Percentiles rank a stretch among this genome's conserved stretches.
phyloP scores from a whole-genome alignment of 2,329 filamentous ascomycete genomes.

The Trichoderma endophyticum region DNA sequence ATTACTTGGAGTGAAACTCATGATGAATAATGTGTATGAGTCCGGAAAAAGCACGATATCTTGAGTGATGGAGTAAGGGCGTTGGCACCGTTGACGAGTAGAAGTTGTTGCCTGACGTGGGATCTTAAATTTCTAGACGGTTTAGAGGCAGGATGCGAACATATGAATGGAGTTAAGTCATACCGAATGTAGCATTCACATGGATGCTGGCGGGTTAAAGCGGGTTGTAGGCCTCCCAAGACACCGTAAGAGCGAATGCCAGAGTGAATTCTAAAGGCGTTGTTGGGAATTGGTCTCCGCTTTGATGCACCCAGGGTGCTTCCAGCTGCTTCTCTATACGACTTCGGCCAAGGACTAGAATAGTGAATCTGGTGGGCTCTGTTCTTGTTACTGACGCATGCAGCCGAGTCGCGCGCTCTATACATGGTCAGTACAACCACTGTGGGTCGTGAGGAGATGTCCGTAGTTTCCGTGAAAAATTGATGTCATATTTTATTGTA shows the following conservation, averaged over 20 bases:
- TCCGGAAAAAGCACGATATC: background rate
- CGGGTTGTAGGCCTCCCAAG: background rate
- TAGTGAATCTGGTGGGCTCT: background rate
- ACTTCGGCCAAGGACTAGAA: background rate
- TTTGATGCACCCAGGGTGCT: background rate
- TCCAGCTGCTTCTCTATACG: background rate
- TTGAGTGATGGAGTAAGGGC: background rate
- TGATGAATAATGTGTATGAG: background rate
- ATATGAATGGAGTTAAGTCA: too few species aligned
- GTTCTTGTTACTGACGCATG: background rate
- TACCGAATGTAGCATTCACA: background rate
- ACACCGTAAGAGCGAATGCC: background rate
- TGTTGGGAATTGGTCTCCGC: background rate
- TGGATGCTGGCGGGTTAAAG: background rate
- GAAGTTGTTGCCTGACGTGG: background rate
- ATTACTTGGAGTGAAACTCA: background rate
- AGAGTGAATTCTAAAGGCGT: background rate
- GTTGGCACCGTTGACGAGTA: background rate
- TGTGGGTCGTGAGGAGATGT: background rate
- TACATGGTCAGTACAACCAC: background rate
- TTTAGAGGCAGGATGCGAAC: accelerated
- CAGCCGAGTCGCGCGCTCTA: background rate
- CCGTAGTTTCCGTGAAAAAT: background rate
- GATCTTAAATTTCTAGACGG: background rate
- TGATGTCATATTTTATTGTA: background rate